Base-by-base conservation (phyloP, 345 rosid species). In the Salix brachista region DNA sequence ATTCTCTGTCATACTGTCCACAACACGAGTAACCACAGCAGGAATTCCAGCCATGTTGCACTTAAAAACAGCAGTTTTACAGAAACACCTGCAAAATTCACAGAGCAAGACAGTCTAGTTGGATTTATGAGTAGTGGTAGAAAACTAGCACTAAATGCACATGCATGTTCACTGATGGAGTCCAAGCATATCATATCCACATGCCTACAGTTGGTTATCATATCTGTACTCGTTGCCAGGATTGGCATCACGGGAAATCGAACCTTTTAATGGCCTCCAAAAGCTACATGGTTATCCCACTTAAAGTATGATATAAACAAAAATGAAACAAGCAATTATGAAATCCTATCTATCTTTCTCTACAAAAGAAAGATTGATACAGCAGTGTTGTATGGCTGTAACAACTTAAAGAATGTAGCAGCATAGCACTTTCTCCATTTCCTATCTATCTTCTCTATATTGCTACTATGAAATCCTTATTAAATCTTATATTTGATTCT, bases 11-110 rank as follows among this genome's bases (percentile, higher is more conserved):
- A 96, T 92, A 87, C 97, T 93, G 83, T 96, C 99, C 62, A 96
- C 98, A 70, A 93, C 97, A 78, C 96, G 94, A 65, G 92, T 92
- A 54, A 96, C 85, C 64, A 96, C 93, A 1, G 90, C 98, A 75
- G 99, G 97, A 83, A 93, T 96, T 81, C 98, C 98, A 67, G 91
- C 97, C 97, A 93, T 88, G 89, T 96, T 96, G 80, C 99, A 93
- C 89, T 93, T 92, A 87, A 83, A 88, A 82, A 90, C 78, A 74
- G 95, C 98, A 30, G 92, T 90, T 83, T 93, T 96, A 93, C 78
- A 93, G 83, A 84, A 93, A 92, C 81, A 96, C 99, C 98, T 95
- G 80, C 8, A 71, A 78, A 58, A 41, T 64, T 54, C 79, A 32
- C 23, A 54, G 3, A 54, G 26, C 26, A 56, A 3, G 26, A n/a